A percentile compares a stretch with the other conserved stretches of the same genome.
Evolutionary conservation across 1,284 basidiomycete genomes (phyloP).

Genomic region (Ceratobasidium papillatum): DNA sequence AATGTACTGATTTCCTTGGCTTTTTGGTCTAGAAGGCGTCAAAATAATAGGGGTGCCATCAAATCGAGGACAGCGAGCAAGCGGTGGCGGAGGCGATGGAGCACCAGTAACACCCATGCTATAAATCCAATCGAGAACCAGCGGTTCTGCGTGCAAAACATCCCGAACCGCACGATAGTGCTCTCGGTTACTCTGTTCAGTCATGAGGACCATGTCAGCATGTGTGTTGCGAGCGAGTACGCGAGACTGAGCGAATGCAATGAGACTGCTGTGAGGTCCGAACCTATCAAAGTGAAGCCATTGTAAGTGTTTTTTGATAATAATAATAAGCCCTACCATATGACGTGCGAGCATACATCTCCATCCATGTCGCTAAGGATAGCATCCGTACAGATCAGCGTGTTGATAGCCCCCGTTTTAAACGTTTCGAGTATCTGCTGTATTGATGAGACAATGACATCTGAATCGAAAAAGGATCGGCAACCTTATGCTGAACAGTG

Average conservation of each 20-base stretch:
- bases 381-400: constrained; percentile 11
- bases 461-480: not conserved
- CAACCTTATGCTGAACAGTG: not conserved
- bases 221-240: constrained; percentile 58
- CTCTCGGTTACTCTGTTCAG: constrained; percentile 63
- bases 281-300: constrained; percentile 56
- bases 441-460: not conserved
- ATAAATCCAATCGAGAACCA: constrained; percentile 60
- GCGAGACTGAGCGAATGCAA: constrained; percentile 64
- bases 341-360: constrained; percentile 13
- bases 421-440: not conserved
- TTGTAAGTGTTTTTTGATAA: not conserved
- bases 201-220: constrained; percentile 69
- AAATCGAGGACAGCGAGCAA: constrained; percentile 55
- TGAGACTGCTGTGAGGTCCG: constrained; percentile 66
- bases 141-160: constrained; percentile 48
- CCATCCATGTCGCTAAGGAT: constrained; percentile 24
- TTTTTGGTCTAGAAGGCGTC: constrained; percentile 56
- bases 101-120: constrained; percentile 42
- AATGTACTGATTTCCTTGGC: constrained; percentile 57
- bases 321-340: not conserved
- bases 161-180: constrained; percentile 61
- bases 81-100: constrained; percentile 24
- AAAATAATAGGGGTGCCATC: constrained; percentile 60
- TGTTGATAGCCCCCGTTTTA: constrained; percentile 12